Conservation (phyloP, 1,284 basidiomycete species). For the Singerocomus rubriflavus region DNA sequence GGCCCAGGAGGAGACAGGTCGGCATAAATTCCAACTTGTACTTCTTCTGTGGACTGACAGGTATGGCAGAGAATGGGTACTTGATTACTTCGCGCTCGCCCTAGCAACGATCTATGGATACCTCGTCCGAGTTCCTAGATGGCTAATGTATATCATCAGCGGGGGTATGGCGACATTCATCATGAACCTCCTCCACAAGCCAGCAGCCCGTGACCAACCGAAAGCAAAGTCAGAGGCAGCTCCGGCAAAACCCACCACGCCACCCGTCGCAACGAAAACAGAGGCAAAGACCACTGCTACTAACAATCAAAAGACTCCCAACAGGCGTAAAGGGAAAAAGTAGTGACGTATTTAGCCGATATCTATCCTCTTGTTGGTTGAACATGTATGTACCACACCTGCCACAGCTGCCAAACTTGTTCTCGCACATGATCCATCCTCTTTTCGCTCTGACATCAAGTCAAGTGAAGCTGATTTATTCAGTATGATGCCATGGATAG, state of each 20-base stretch:
- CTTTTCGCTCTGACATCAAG: neutral
- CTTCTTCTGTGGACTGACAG: conserved; percentile 3
- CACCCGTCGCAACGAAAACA: conserved; percentile 9
- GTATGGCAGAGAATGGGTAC: conserved; percentile 56
- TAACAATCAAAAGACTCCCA: conserved; percentile 19
- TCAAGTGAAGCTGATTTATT: too few species aligned
- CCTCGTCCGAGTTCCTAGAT: conserved; percentile 44
- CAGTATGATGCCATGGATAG: too few species aligned
- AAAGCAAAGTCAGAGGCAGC: conserved; percentile 3
- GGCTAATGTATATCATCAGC: conserved; percentile 48
- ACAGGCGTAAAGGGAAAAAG: conserved; percentile 30
- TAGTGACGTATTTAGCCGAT: conserved; percentile 1
- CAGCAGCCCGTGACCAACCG: conserved; percentile 5
- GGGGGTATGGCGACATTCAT: conserved; percentile 47
- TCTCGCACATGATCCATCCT: neutral
- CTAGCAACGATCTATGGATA: conserved; percentile 52
- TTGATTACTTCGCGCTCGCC: conserved; percentile 56
- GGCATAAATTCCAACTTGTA: conserved; percentile 16
- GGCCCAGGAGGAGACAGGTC: conserved; percentile 71
- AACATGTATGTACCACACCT: neutral
- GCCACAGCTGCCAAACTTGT: neutral
- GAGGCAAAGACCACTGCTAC: conserved; percentile 19
- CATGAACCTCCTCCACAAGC: conserved; percentile 44
- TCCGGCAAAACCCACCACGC: conserved; percentile 5
- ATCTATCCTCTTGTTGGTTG: neutral